Evolutionary conservation across 2,329 filamentous ascomycete species (phyloP).

Genomic region (Ophiocordyceps australis): DNA sequence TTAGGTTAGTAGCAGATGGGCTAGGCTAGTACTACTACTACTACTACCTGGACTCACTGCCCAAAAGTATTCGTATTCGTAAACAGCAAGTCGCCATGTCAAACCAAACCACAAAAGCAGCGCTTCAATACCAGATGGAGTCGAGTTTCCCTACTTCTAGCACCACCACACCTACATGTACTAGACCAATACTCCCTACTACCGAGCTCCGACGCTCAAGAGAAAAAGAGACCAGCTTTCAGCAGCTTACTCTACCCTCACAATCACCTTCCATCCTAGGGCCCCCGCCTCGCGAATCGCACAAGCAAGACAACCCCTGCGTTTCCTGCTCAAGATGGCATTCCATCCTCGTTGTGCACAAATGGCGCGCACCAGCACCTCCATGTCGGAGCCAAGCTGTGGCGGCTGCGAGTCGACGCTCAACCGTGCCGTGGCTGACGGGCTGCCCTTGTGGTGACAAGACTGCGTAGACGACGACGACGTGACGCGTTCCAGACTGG

Average conservation of each 20-base stretch:
- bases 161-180: too few relatives aligned
- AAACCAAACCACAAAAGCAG: too few relatives aligned
- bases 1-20: too few relatives aligned
- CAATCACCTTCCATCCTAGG: constrained; percentile 50
- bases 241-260: constrained; percentile 29
- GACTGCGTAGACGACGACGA: constrained; percentile 11
- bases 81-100: too few relatives aligned
- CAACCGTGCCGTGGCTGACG: constrained; percentile 30
- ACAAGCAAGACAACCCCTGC: constrained; percentile 54
- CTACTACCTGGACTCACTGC: too few relatives aligned
- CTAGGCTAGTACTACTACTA: too few relatives aligned
- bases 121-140: too few relatives aligned
- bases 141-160: too few relatives aligned
- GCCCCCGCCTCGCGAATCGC: constrained; percentile 59
- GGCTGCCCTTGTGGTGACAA: constrained; percentile 16
- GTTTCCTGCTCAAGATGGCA: constrained; percentile 48
- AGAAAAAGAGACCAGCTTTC: too few relatives aligned
- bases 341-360: constrained; percentile 61
- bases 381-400: constrained; percentile 45
- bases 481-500: constrained; percentile 18
- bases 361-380: constrained; percentile 52
- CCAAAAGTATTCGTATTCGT: too few relatives aligned
- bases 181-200: too few relatives aligned
- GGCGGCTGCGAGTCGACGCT: constrained; percentile 36
- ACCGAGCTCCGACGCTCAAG: too few relatives aligned